Base-by-base conservation (phyloP, 2,329 filamentous ascomycete species). In the Sarocladium oryzae region DNA sequence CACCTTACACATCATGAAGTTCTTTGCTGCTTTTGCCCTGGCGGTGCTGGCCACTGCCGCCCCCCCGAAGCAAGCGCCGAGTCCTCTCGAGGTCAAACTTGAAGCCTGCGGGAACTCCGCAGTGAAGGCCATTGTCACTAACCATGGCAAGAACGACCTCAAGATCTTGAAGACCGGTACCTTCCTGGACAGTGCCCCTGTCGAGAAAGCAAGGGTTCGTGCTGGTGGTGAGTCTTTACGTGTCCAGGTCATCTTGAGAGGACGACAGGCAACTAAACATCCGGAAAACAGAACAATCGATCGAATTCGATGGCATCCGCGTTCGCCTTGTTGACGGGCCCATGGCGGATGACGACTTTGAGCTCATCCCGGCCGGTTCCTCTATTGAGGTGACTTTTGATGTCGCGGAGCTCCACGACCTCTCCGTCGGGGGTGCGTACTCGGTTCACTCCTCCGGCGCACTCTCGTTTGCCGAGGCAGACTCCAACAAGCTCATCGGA, bases 391-490 rank as follows among this genome's bases (percentile, higher is more conserved):
- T 72, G 33, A 70, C 66, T 37, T 75, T 79, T 51, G 74, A 80
- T 56, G 67, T 76, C 40, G 77, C 73, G 15, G 66, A 76, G 60
- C 66, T 75, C 11, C 76, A 80, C 61, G 72, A 77, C 53, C 65
- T 73, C 26, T 63, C 61, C 52, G 45, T 59, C 23, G 72, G 73
- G 28, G 80, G 80, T 49, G 61, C 67, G 36, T 79, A 79, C 59
- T 73, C 75, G 41, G 63, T 86, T 45, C 68, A 73, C 50, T 72
- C 78, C 3, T 64, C 66, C 8, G 82, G 82, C 9, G 69, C 71
- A 18, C 70, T 85, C 43, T 73, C 77, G 23, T 74, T 74, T 52
- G 76, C 80, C 20, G 69, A 70, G 24, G 64, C 64, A 32, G 67
- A 72, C 60, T 73, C 70, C 24, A 78, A 70, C 50, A 18, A 20